phyloP scores from a whole-genome alignment of 2,329 filamentous ascomycete genomes.

The Graphiopsis chlorocephala region DNA sequence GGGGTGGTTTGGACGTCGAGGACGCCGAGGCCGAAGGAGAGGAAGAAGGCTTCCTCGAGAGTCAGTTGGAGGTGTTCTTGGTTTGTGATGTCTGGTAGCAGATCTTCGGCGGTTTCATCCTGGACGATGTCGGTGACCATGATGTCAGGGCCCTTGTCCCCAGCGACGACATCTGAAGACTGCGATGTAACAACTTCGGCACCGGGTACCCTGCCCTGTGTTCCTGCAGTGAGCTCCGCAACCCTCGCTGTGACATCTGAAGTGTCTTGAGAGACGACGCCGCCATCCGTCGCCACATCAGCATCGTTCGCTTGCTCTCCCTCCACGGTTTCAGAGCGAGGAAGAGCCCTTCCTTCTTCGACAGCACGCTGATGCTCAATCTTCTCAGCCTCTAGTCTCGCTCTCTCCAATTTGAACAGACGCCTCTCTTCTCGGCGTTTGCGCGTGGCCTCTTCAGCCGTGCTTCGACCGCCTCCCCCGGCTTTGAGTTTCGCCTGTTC shows the following conservation, averaged over 20 bases:
- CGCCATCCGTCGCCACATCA: not conserved
- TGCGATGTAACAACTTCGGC: constrained; percentile 11
- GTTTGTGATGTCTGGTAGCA: constrained; percentile 40
- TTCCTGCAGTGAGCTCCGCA: not conserved
- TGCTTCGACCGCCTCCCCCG: constrained; percentile 37
- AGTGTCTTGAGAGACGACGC: not conserved
- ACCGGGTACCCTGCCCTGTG: constrained; percentile 10
- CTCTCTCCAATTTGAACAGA: constrained; percentile 85
- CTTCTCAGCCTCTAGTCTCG: constrained; percentile 79
- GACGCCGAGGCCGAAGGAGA: constrained; percentile 75
- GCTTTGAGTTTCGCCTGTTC: constrained; percentile 67
- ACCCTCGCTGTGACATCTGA: not conserved
- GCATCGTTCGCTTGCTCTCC: not conserved
- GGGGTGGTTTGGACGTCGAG: constrained; percentile 58
- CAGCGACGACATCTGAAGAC: not conserved
- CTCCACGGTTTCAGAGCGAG: not conserved
- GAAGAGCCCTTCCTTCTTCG: constrained; percentile 14
- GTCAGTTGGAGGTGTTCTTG: constrained; percentile 90
- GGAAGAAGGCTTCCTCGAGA: constrained; percentile 87
- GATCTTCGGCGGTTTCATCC: constrained; percentile 13
- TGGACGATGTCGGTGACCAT: constrained; percentile 3
- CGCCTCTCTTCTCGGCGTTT: constrained; percentile 75
- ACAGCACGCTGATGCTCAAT: constrained; percentile 49
- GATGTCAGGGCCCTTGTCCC: constrained; percentile 6
- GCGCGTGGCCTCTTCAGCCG: constrained; percentile 78